Evolutionary conservation across 169 alveolate species (phyloP).

Genomic region (Fabrea salina): DNA sequence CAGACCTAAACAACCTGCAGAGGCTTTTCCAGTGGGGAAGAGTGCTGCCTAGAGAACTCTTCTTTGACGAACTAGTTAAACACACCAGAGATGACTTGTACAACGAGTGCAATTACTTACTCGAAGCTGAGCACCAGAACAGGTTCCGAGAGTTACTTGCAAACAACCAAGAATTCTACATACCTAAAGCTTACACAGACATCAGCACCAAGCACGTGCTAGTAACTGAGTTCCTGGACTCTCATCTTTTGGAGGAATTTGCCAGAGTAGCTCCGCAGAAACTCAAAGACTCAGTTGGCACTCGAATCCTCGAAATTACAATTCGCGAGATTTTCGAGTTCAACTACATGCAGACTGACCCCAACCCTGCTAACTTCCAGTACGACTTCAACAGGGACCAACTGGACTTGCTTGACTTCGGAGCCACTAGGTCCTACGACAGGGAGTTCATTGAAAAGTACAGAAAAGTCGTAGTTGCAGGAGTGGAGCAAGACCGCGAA

Average conservation of each 20-base stretch:
- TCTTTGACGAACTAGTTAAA: slow-evolving; percentile 55
- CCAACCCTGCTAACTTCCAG: slow-evolving; percentile 76
- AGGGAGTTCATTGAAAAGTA: slow-evolving; percentile 55
- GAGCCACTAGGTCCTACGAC: slow-evolving; percentile 61
- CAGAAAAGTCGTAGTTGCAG: slow-evolving; percentile 55
- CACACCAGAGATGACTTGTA: slow-evolving; percentile 57
- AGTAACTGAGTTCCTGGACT: slow-evolving; percentile 59
- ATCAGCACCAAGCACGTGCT: slow-evolving; percentile 55
- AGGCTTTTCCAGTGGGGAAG: slow-evolving; percentile 54
- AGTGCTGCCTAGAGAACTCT: slow-evolving; percentile 64
- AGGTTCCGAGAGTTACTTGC: slow-evolving; percentile 38
- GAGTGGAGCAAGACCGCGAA: slow-evolving; percentile 42
- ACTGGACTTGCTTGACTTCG: slow-evolving; percentile 67
- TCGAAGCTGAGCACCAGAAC: slow-evolving; percentile 55
- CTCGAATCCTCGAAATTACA: slow-evolving; percentile 55
- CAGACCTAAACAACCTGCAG: slow-evolving; percentile 65
- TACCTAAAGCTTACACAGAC: slow-evolving; percentile 56
- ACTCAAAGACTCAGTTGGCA: slow-evolving; percentile 64
- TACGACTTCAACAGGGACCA: slow-evolving; percentile 49
- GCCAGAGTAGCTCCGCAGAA: slow-evolving; percentile 39
- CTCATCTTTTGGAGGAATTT: slow-evolving; percentile 42
- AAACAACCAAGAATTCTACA: slow-evolving; percentile 42
- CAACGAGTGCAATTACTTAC: slow-evolving; percentile 64
- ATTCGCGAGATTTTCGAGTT: slow-evolving; percentile 66
- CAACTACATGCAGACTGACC: slow-evolving; percentile 76